A percentile compares a stretch with the other conserved stretches of the same genome.
Conservation (phyloP, 2,329 filamentous ascomycete species). For the Colletotrichum lentis region DNA sequence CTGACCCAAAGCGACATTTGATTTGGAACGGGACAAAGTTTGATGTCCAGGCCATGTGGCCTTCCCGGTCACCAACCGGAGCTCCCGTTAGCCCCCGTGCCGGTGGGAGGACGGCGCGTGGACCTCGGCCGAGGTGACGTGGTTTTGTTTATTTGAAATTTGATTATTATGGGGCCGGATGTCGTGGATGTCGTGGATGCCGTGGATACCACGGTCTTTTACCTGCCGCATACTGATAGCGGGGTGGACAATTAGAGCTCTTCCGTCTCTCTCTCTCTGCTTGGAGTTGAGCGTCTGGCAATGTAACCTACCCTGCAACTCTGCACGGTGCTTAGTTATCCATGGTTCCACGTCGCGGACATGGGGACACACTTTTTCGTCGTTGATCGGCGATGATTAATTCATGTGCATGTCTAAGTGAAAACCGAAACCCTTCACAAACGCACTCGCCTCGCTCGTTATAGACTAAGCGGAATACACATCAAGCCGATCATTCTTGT, state of each 20-base stretch:
- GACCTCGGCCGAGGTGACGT: constrained; percentile 20
- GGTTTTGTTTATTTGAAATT: constrained; percentile 28
- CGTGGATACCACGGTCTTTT: too few species aligned
- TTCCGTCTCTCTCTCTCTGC: not conserved
- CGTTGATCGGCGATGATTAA: constrained; percentile 34
- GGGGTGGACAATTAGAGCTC: not conserved
- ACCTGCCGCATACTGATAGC: not conserved
- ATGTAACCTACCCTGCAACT: not conserved
- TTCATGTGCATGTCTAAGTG: constrained; percentile 5
- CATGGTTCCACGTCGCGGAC: constrained; percentile 21
- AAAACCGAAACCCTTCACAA: not conserved
- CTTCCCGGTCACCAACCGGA: not conserved
- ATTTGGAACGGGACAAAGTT: not conserved
- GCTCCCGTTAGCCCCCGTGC: constrained; percentile 7
- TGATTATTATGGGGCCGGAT: not conserved
- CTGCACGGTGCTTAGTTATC: constrained; percentile 31
- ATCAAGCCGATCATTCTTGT: too few species aligned
- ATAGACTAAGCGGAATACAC: too few species aligned
- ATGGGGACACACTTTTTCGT: not conserved
- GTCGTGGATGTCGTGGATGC: not conserved
- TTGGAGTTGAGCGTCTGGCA: not conserved
- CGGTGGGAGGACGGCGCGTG: not conserved
- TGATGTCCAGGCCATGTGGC: not conserved
- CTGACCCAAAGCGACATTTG: not conserved
- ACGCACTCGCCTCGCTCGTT: not conserved